Conservation (phyloP, 179 eudicot genomes). For the Heliamphora ciliata region DNA sequence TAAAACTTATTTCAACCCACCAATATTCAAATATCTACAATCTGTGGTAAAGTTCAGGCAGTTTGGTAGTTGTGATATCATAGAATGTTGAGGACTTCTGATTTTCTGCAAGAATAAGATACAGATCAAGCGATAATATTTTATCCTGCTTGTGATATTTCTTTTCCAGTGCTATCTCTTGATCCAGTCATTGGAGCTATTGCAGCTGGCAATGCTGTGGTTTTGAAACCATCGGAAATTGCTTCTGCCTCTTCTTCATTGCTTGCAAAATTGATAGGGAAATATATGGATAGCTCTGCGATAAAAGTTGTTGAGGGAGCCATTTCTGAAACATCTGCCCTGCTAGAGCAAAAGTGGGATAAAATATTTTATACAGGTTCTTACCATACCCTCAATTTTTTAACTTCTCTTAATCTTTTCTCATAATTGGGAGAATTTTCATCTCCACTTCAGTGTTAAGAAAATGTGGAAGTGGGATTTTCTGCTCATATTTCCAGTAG, state of each 20-base stretch:
- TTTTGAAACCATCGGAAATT: conserved; percentile 80
- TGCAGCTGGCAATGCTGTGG: conserved; percentile 81
- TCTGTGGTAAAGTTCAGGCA: not conserved
- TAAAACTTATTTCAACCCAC: not conserved
- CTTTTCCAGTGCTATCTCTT: conserved; percentile 56
- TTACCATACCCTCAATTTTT: conserved; percentile 4
- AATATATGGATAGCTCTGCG: conserved; percentile 57
- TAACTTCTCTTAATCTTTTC: conserved; percentile 11
- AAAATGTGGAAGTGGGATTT: not conserved
- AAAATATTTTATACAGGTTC: conserved; percentile 84
- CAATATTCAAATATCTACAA: not conserved
- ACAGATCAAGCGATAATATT: not conserved
- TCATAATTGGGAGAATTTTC: not conserved
- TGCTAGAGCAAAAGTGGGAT: conserved; percentile 92
- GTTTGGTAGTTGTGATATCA: not conserved
- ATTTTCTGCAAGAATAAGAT: conserved; percentile 5
- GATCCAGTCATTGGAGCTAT: conserved; percentile 90
- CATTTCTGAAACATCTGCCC: conserved; percentile 63
- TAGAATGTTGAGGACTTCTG: not conserved
- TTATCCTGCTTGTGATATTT: conserved; percentile 1
- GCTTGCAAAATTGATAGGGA: conserved; percentile 43
- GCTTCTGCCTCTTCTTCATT: conserved; percentile 65
- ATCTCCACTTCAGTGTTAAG: not conserved
- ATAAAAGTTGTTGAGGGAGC: conserved; percentile 80
- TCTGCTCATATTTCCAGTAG: not conserved